Percentiles rank a stretch among this genome's conserved stretches.
Evolutionary conservation across 192 early-diverging fungal species (phyloP).

Genomic region (Endogone sp.): DNA sequence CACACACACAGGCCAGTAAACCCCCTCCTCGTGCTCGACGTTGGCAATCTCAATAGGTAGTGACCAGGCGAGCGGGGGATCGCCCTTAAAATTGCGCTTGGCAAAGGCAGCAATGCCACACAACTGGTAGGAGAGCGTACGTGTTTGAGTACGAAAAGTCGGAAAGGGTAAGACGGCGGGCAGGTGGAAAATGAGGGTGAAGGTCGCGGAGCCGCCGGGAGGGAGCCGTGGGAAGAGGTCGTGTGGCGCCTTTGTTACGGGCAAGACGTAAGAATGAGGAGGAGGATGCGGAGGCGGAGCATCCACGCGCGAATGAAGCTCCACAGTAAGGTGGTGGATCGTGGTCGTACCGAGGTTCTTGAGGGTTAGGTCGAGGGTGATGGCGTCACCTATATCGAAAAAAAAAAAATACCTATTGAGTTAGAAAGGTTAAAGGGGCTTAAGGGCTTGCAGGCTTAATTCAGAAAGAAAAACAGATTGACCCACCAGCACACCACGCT

Average conservation of each 20-base stretch:
- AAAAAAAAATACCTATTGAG: too few species aligned
- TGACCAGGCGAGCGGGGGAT: not conserved
- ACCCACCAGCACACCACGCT: not conserved
- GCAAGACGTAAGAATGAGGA: too few species aligned
- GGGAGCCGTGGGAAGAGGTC: not conserved
- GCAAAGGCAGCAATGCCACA: not conserved
- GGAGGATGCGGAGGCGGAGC: too few species aligned
- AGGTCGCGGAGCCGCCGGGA: not conserved
- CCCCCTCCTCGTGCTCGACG: not conserved
- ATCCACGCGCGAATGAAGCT: not conserved
- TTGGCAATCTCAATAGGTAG: not conserved
- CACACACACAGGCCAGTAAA: not conserved
- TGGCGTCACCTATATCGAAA: not conserved
- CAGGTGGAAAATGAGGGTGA: not conserved
- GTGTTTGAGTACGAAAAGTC: not conserved
- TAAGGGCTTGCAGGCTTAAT: too few species aligned
- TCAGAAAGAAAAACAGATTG: not conserved
- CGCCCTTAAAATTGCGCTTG: not conserved
- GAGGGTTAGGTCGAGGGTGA: not conserved
- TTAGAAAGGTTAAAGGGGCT: too few species aligned
- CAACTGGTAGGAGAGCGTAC: not conserved
- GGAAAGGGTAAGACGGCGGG: not conserved
- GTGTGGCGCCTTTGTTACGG: not conserved
- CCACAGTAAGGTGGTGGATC: not conserved
- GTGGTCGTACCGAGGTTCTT: not conserved